These are phyloP conservation scores for Lenzites betulinus DNA, from an alignment of 768 basidiomycete genomes.

Conservation along the genomic window DNA sequence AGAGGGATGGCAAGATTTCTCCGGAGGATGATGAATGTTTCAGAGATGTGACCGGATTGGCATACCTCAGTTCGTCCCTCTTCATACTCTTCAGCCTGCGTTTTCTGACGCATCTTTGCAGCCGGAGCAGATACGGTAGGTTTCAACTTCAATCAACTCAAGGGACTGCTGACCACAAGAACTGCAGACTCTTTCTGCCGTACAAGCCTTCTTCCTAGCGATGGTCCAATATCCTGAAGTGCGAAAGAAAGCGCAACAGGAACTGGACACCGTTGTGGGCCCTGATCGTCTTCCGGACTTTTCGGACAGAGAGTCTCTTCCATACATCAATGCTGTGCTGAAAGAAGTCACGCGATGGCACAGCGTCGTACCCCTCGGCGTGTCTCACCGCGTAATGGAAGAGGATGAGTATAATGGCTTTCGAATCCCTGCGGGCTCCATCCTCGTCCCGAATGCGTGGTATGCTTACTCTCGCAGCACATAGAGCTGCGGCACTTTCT, in stretches of 20 bases:
- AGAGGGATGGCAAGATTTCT: neutral
- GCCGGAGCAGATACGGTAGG: slow-evolving; percentile 22
- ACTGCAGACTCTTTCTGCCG: slow-evolving; percentile 22
- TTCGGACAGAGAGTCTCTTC: slow-evolving; percentile 20
- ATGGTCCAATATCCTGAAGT: slow-evolving; percentile 29
- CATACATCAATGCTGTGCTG: slow-evolving; percentile 25
- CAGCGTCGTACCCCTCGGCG: slow-evolving; percentile 24
- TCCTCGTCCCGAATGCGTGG: slow-evolving; percentile 32
- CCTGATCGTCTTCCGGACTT: slow-evolving; percentile 26
- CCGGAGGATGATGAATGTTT: slow-evolving; percentile 9
- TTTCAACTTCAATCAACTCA: no score
- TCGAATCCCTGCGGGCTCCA: slow-evolving; percentile 29
- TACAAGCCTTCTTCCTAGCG: slow-evolving; percentile 30
- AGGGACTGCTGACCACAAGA: neutral
- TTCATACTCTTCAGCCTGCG: neutral
- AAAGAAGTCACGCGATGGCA: slow-evolving; percentile 29
- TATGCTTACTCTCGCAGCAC: neutral
- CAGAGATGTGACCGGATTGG: slow-evolving; percentile 4
- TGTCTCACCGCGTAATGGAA: slow-evolving; percentile 13
- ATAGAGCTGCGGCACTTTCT: neutral
- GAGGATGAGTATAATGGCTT: slow-evolving; percentile 33
- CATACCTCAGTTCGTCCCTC: slow-evolving; percentile 2
- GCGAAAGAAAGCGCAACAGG: slow-evolving; percentile 28
- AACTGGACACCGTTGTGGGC: slow-evolving; percentile 32
- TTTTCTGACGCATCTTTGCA: neutral